phyloP scores from a whole-genome alignment of 352 stramenopile species.

The Plasmopara viticola region DNA sequence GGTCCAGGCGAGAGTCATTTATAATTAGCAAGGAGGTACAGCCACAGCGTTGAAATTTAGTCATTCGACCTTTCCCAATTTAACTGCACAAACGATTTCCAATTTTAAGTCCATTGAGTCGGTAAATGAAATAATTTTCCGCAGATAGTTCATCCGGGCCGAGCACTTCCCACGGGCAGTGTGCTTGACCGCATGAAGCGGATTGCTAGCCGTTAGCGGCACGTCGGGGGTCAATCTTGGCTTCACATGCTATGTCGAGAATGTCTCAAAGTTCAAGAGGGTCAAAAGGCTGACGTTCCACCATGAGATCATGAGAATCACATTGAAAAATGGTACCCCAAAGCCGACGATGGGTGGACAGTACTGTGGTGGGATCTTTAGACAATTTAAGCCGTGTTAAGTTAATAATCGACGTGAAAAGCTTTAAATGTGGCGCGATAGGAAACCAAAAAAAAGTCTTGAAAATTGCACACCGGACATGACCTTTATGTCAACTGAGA shows the following conservation, averaged over 20 bases:
- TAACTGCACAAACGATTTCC: neutral
- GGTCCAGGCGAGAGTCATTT: neutral
- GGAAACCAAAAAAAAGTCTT: neutral
- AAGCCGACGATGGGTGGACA: constrained; percentile 1
- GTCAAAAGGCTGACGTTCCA: constrained; percentile 2
- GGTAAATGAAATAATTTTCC: constrained; percentile 1
- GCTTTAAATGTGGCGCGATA: neutral
- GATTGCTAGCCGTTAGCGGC: neutral
- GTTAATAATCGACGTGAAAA: constrained; percentile 2
- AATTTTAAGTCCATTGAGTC: neutral
- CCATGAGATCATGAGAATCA: neutral
- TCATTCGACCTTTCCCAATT: neutral
- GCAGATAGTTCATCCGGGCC: neutral
- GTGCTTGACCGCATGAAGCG: neutral
- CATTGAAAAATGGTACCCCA: constrained; percentile 6
- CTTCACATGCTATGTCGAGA: neutral
- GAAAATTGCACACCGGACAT: neutral
- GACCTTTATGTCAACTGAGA: constrained; percentile 10
- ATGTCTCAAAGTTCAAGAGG: neutral
- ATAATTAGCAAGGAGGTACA: neutral
- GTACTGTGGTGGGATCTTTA: neutral
- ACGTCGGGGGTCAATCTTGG: neutral
- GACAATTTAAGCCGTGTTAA: constrained; percentile 4
- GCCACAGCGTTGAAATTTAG: neutral
- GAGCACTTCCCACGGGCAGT: neutral